Evolutionary conservation across 305 asterid genomes (phyloP), one percentile per base, ranked within the genome.

Genomic region (Fraxinus platypoda): DNA sequence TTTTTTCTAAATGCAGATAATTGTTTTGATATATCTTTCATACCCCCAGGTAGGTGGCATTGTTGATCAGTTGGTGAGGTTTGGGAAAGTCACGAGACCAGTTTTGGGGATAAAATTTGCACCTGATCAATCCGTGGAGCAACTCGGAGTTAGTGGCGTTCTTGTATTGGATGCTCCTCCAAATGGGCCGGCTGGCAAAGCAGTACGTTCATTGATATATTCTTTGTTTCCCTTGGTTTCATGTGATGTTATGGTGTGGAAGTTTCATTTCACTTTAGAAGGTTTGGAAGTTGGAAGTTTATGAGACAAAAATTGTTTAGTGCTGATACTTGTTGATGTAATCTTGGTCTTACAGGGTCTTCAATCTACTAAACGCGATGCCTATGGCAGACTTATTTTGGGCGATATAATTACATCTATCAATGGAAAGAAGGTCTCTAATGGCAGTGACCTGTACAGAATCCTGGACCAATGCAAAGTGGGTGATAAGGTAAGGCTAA

Each of bases 121-220:
- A 54, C 98, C 98, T 68, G 98, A 96, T 87, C 98, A 96, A 84
- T 94, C 99, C 23, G 97, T 94, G 71, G 99, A 94, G 88, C 99
- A 94, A 87, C 93, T 95, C 31, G 99, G 98, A 82, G 98, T 95
- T 59, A 93, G 97, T 52, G 98, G 99, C 54, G 98, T 96, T 87
- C 99, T 96, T 73, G 96, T 96, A 82, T 81, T 96, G 88, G 99
- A 96, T 84, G 99, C 99, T 89, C 99, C 98, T 81, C 83, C 91
- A 41, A 85, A 90, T 85, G 98, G 98, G 80, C 99, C 99, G 13
- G 99, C 99, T 41, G 99, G 99, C 89, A 96, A 96, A 96, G 98
- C 99, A 17, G 98, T 96, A 93, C 41, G 98, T 87, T 41, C 30
- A 12, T 78, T 84, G 46, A 43, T 46, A 8, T 78, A 34, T n/a